phyloP scores from a whole-genome alignment of 1,284 basidiomycete species.

The Polyporus tsugae region DNA sequence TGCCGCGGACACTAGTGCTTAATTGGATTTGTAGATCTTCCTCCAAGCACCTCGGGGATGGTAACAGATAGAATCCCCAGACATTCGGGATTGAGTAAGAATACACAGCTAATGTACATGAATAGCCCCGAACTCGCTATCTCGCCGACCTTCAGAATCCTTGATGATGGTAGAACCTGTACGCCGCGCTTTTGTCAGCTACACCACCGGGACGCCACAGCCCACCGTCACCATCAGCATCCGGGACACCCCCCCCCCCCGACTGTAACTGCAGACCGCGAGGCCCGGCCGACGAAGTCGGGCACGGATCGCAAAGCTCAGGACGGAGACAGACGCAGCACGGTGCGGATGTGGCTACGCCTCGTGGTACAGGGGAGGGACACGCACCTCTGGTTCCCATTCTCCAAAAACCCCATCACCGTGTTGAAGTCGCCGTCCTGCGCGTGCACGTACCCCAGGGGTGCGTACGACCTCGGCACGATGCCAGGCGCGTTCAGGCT shows the following conservation, averaged over 20 bases:
- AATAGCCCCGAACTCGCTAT: not conserved
- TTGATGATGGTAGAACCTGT: constrained; percentile 38
- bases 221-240: not conserved
- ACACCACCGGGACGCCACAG: not conserved
- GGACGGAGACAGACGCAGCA: not conserved
- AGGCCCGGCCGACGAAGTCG: not conserved
- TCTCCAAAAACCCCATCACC: constrained; percentile 60
- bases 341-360: not conserved
- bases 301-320: not conserved
- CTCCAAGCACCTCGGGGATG: not conserved
- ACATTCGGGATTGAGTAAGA: not conserved
- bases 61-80: not conserved
- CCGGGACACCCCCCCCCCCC: not conserved
- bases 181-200: not conserved
- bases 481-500: constrained; percentile 53
- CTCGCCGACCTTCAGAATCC: constrained; percentile 24
- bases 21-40: not conserved
- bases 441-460: constrained; percentile 58
- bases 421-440: constrained; percentile 58
- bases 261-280: not conserved
- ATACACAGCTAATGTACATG: constrained; percentile 4
- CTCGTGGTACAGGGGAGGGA: not conserved
- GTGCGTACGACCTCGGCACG: constrained; percentile 55
- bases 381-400: constrained; percentile 61
- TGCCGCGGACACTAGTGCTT: not conserved